A percentile compares a stretch with the other conserved stretches of the same genome.
Evolutionary conservation across 2,329 filamentous ascomycete species (phyloP).

Genomic region (Metarhizium rileyi): DNA sequence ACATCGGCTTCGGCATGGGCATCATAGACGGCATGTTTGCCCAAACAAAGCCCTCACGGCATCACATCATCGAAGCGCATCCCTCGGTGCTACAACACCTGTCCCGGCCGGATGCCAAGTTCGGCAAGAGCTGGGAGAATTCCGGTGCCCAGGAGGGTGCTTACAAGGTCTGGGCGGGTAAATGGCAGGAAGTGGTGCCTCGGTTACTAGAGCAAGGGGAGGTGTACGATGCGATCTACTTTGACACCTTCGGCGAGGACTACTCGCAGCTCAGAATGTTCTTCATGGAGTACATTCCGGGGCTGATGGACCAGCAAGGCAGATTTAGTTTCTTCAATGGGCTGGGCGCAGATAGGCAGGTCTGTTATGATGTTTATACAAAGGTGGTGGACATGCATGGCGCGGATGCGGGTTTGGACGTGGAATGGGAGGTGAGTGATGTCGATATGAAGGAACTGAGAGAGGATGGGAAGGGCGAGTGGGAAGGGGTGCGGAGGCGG

Average conservation of each 20-base stretch:
- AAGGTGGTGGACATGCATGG: constrained; percentile 88
- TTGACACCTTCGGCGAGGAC: constrained; percentile 94
- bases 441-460: constrained; percentile 60
- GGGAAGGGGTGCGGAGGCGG: constrained; percentile 77
- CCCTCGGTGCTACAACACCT: constrained; percentile 64
- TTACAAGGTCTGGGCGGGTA: constrained; percentile 56
- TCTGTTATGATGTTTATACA: constrained; percentile 94
- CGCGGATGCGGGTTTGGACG: constrained; percentile 78
- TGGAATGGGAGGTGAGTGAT: constrained; percentile 71
- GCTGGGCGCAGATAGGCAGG: constrained; percentile 79
- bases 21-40: constrained; percentile 75
- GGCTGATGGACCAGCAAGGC: constrained; percentile 60
- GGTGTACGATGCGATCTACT: constrained; percentile 83
- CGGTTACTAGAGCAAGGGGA: constrained; percentile 57
- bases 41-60: constrained; percentile 52
- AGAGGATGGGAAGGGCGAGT: constrained; percentile 61
- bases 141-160: constrained; percentile 52
- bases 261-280: constrained; percentile 78
- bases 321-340: constrained; percentile 86
- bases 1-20: constrained; percentile 86
- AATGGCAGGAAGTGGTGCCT: constrained; percentile 74
- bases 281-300: constrained; percentile 80
- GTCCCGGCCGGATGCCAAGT: constrained; percentile 34
- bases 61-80: constrained; percentile 84
- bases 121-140: constrained; percentile 46